Conservation (phyloP, 257 asterid genomes). For the Vinca minor region DNA sequence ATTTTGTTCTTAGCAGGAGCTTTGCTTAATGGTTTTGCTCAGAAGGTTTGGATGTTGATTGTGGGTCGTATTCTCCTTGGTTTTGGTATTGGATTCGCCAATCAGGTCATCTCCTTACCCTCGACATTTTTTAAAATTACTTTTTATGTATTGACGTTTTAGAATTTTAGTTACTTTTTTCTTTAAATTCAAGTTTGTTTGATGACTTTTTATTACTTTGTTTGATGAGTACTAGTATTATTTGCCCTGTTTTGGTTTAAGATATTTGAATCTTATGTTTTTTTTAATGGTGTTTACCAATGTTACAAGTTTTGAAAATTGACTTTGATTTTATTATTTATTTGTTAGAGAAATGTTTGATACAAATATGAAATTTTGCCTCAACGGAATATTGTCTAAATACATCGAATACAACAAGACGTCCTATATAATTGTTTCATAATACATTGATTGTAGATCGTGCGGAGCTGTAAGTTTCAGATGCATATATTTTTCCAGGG, state of each 20-base stretch:
- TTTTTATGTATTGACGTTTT: no score
- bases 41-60: slow-evolving; percentile 55
- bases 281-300: no score
- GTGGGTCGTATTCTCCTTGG: slow-evolving; percentile 79
- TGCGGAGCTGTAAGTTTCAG: background rate
- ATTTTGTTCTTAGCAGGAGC: slow-evolving; percentile 67
- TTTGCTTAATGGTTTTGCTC: slow-evolving; percentile 58
- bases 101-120: slow-evolving; percentile 82
- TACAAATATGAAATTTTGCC: no score
- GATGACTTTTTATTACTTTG: no score
- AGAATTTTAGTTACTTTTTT: no score
- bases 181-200: no score
- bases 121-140: no score
- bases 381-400: no score
- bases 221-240: background rate
- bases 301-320: no score
- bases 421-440: no score
- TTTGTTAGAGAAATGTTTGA: background rate
- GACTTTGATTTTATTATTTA: slow-evolving; percentile 7
- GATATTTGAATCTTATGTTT: slow-evolving; percentile 1
- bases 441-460: background rate
- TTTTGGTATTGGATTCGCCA: slow-evolving; percentile 81
- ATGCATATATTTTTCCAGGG: background rate
- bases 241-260: slow-evolving; percentile 1
- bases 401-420: no score